phyloP scores from a whole-genome alignment of 371 early-diverging fungal genomes.

The Paraphysoderma sedebokerense region DNA sequence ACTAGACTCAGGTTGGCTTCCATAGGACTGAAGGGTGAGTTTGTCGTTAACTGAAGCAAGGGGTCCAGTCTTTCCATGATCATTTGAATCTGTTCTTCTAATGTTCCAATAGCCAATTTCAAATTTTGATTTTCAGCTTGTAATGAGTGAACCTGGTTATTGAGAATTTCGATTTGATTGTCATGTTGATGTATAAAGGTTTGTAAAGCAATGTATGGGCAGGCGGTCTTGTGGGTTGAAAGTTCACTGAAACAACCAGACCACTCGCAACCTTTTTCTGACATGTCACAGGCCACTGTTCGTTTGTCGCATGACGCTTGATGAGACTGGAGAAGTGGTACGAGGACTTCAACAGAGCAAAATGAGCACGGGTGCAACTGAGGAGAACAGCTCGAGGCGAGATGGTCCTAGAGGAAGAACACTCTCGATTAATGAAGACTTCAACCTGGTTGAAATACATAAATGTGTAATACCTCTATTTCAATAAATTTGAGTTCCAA shows the following conservation, averaged over 20 bases:
- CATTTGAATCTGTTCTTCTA: background rate
- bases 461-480: conserved; percentile 17
- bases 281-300: conserved; percentile 24
- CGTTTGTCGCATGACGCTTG: conserved; percentile 29
- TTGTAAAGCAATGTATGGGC: too few species aligned
- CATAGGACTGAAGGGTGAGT: too few species aligned
- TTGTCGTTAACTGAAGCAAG: too few species aligned
- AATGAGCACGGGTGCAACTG: conserved; percentile 36
- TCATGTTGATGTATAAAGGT: conserved; percentile 7
- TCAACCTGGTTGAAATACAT: background rate
- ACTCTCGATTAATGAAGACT: background rate
- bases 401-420: conserved; percentile 26
- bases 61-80: conserved; percentile 1
- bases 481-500: conserved; percentile 23
- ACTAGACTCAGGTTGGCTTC: background rate
- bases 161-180: conserved; percentile 9
- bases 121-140: conserved; percentile 1
- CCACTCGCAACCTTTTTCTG: conserved; percentile 46
- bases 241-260: conserved; percentile 22
- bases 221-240: conserved; percentile 20
- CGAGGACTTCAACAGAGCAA: conserved; percentile 27
- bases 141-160: conserved; percentile 3
- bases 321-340: conserved; percentile 29
- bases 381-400: conserved; percentile 32
- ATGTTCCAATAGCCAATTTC: background rate